Conservation (phyloP, 495 filamentous ascomycete species). For the Trichoderma virens region DNA sequence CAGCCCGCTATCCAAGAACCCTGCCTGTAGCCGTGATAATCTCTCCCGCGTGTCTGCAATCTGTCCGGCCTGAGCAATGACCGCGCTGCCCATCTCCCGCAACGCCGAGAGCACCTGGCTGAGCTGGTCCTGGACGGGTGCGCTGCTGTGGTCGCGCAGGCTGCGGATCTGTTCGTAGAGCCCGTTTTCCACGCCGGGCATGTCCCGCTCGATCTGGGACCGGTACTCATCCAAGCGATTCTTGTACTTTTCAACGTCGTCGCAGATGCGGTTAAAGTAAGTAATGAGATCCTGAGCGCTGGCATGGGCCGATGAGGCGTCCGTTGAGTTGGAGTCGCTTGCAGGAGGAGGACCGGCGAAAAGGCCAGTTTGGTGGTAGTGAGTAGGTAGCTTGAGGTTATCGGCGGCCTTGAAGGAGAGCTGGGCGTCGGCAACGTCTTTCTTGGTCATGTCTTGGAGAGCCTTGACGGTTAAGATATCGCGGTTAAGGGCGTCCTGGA, state of each 20-base stretch:
- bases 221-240: conserved; percentile 60
- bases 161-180: conserved; percentile 59
- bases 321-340: conserved; percentile 7
- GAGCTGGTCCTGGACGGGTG: conserved; percentile 35
- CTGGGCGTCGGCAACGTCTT: conserved; percentile 63
- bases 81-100: conserved; percentile 10
- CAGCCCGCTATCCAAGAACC: conserved; percentile 36
- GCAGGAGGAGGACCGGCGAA: conserved; percentile 36
- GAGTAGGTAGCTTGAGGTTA: conserved; percentile 64
- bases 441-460: conserved; percentile 53
- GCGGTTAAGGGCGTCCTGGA: conserved; percentile 62
- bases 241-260: conserved; percentile 62
- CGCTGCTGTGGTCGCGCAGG: conserved; percentile 49
- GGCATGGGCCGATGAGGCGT: conserved; percentile 31
- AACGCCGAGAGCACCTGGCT: conserved; percentile 26
- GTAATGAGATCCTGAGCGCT: conserved; percentile 65
- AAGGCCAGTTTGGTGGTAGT: conserved; percentile 57
- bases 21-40: conserved; percentile 8
- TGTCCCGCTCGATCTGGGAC: conserved; percentile 74
- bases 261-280: conserved; percentile 66
- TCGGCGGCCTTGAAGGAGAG: conserved; percentile 69
- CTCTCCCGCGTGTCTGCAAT: conserved; percentile 11
- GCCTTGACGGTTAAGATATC: conserved; percentile 65
- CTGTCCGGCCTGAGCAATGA: conserved; percentile 9
- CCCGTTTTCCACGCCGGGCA: conserved; percentile 64